These are phyloP conservation scores for Ceratocystis smalleyi DNA, from an alignment of 2,329 filamentous ascomycete species.

Conservation along the genomic window DNA sequence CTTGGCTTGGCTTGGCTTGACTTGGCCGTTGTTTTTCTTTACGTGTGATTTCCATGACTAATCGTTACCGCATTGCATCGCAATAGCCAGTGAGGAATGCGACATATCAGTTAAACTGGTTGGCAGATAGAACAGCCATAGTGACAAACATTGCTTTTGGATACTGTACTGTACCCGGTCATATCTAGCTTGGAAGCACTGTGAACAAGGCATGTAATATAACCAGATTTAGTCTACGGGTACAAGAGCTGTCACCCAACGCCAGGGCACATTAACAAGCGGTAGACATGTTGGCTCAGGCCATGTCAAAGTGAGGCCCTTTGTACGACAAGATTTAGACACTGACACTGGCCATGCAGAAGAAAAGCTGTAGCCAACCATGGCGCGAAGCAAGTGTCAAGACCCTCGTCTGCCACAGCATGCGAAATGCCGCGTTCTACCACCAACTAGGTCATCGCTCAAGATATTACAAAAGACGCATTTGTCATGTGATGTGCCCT, in stretches of 20 bases:
- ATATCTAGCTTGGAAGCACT: neutral
- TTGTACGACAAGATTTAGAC: neutral
- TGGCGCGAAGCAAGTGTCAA: too few species aligned
- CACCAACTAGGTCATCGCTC: neutral
- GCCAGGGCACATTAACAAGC: neutral
- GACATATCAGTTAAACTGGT: neutral
- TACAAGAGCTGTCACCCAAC: neutral
- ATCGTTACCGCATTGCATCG: neutral
- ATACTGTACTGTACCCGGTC: neutral
- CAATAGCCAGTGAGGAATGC: neutral
- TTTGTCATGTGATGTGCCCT: constrained; percentile 14
- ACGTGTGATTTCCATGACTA: neutral
- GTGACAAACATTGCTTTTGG: too few species aligned
- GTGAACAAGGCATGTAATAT: neutral
- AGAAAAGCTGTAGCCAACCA: neutral
- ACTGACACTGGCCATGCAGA: neutral
- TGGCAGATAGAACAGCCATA: neutral
- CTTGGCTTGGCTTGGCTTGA: too few species aligned
- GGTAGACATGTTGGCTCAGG: neutral
- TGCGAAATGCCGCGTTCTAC: neutral
- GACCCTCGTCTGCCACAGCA: neutral
- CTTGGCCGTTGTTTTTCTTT: neutral
- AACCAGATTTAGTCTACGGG: neutral
- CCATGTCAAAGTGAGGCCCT: neutral
- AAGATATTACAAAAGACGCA: neutral